Evolutionary conservation across 257 asterid species (phyloP).

Genomic region (Gynochthodes officinalis): DNA sequence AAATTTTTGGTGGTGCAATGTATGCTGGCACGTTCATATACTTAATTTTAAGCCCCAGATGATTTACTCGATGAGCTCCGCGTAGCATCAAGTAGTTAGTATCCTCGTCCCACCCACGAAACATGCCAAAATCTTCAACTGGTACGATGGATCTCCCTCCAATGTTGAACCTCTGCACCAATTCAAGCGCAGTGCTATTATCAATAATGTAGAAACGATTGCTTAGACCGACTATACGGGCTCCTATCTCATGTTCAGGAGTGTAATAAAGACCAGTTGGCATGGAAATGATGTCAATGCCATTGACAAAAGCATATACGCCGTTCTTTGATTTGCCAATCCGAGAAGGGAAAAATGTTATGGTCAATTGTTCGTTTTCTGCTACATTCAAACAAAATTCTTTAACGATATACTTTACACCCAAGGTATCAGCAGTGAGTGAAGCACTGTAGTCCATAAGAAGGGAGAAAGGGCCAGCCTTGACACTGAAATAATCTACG

Average conservation of each 20-base stretch:
- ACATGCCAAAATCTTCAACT: slow-evolving; percentile 20
- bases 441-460: slow-evolving; percentile 16
- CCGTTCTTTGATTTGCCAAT: neutral
- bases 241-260: slow-evolving; percentile 35
- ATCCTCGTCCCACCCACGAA: slow-evolving; percentile 29
- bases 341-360: slow-evolving; percentile 37
- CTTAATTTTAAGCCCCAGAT: slow-evolving; percentile 6
- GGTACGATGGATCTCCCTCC: slow-evolving; percentile 16
- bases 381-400: slow-evolving; percentile 40
- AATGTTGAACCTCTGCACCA: slow-evolving; percentile 14
- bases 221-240: slow-evolving; percentile 13
- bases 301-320: slow-evolving; percentile 45
- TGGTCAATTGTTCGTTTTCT: slow-evolving; percentile 21
- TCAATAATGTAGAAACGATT: slow-evolving; percentile 1
- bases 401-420: slow-evolving; percentile 28
- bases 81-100: slow-evolving; percentile 31
- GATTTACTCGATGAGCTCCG: slow-evolving; percentile 24
- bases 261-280: slow-evolving; percentile 24
- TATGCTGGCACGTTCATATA: slow-evolving; percentile 10
- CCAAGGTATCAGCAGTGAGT: slow-evolving; percentile 21
- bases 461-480: slow-evolving; percentile 14
- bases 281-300: slow-evolving; percentile 41
- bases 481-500: slow-evolving; percentile 15
- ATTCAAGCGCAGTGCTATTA: slow-evolving; percentile 18
- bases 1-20: slow-evolving; percentile 39